Base-by-base conservation (phyloP, 257 asterid species). In the Penstemon eatonii region DNA sequence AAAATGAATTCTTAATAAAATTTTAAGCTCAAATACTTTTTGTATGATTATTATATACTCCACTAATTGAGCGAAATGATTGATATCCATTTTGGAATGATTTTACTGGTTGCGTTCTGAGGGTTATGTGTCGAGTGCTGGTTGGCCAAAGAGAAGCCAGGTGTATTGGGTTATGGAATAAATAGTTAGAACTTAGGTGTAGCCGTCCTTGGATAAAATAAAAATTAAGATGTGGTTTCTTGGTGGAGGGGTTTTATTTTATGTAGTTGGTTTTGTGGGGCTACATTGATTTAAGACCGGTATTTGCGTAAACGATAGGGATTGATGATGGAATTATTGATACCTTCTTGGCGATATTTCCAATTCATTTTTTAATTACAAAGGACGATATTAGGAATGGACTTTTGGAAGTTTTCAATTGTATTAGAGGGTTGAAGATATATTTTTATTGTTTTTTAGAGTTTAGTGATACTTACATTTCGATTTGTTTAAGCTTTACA, bases 211-310 rank as follows among this genome's bases (percentile, higher is more conserved):
- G 33, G 33, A 25, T 25, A 25, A 25, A 25, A 25, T 25, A 39
- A 40, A 1, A 25, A 25, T 25, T 51, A 69, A 71, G 71, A 65
- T 63, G 57, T 67, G 61, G 79, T 83, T 83, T 71, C 85, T 79
- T 76, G 85, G 88, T 78, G 84, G 82, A 74, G 85, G 78, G 84
- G 87, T 67, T 81, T 50, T 65, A 25, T 25, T 25, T 25, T 25
- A 25, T 45, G 42, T 42, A 37, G 69, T 61, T 49, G 78, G 58
- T 54, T 11, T 40, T 13, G 77, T 75, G 81, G 80, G 80, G 67
- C 56, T 70, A 51, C 38, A 2, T 4, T 60, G 45, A 36, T 43
- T 74, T 10, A 0, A 2, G 60, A n/a, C 84, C 84, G 74, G 77
- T 9, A 74, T 75, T 76, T 57, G 25, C 8, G 52, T 69, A 12